Evolutionary conservation across 1,139 yeast species (phyloP).

Genomic region (Suhomyces maxii): DNA sequence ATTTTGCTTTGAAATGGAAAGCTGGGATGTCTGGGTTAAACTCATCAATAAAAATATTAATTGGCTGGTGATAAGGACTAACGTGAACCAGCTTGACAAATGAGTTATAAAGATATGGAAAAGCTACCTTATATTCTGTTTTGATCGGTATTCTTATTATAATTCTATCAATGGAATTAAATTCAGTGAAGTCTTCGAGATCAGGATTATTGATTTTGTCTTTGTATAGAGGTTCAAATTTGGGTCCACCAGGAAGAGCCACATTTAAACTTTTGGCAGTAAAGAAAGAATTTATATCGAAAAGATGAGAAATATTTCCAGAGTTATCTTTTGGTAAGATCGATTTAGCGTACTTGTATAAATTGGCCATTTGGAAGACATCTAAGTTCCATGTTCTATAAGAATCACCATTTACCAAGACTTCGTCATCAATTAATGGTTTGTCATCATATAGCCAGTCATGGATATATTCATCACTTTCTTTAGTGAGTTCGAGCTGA

Average conservation of each 20-base stretch:
- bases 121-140: slow-evolving; percentile 84
- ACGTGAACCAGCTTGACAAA: slow-evolving; percentile 64
- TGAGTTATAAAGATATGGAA: slow-evolving; percentile 81
- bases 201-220: slow-evolving; percentile 57
- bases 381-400: slow-evolving; percentile 72
- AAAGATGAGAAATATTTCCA: slow-evolving; percentile 52
- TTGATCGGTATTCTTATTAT: slow-evolving; percentile 75
- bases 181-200: slow-evolving; percentile 81
- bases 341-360: slow-evolving; percentile 69
- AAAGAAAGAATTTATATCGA: slow-evolving; percentile 74
- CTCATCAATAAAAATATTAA: slow-evolving; percentile 45
- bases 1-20: slow-evolving; percentile 53
- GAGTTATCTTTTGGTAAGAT: slow-evolving; percentile 58
- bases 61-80: slow-evolving; percentile 64
- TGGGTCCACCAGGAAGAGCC: slow-evolving; percentile 94
- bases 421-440: slow-evolving; percentile 63
- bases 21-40: slow-evolving; percentile 54
- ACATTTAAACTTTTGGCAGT: slow-evolving; percentile 89
- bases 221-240: slow-evolving; percentile 84
- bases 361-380: slow-evolving; percentile 60
- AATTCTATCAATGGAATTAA: slow-evolving; percentile 83
- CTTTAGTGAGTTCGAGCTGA: slow-evolving; percentile 59
- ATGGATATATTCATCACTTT: slow-evolving; percentile 55
- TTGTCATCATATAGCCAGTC: slow-evolving; percentile 83
- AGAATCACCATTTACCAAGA: slow-evolving; percentile 69